Base-by-base conservation (phyloP, 1,284 basidiomycete genomes). In the Puccinia coronata region DNA sequence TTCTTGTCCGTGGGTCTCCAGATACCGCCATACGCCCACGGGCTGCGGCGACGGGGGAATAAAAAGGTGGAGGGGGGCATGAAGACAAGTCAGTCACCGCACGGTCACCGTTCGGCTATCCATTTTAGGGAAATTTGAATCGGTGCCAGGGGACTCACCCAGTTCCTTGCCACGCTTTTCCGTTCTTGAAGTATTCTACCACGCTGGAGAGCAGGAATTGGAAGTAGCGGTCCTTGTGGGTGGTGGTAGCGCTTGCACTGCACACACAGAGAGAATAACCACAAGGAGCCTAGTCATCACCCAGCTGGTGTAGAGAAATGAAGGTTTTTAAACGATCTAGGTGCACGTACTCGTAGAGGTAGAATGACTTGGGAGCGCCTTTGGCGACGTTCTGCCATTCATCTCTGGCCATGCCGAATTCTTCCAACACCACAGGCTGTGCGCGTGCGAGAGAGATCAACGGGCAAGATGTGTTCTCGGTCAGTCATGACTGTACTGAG, bases 321-420 rank as follows among this genome's bases (percentile, higher is more conserved):
- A 25, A 25, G 43, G 16, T 6, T 8, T 6, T 43, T 16, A 43
- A 43, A 8, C 43, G 31, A 34, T 31, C 6, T 18, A 14, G 57
- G 28, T 6, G 8, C 23, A 59, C 55, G 23, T 41, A 81, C 79
- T 74, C 70, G 39, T 81, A 81, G n/a, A 81, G 79, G 57, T 81
- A 81, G 31, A 63, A 73, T 9, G 53, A 57, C 14, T 57, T 81
- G 12, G 79, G 79, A 36, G 74, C 79, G 8, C 79, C 79, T 55
- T 74, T 73, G 5, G 39, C 79, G 5, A 81, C 69, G 71, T 84
- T 84, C 41, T 82, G 70, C 84, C 84, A 84, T 59, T 84, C 84
- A 72, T 84, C 83, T 18, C 84, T 70, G 0, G 84, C 83, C 83
- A 84, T 83, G 23, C 84, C 84, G 57, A 84, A 84, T 67, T 84